Evolutionary conservation across 495 filamentous ascomycete genomes (phyloP), one percentile per base, ranked within the genome.

Genomic region (Podospora australis): DNA sequence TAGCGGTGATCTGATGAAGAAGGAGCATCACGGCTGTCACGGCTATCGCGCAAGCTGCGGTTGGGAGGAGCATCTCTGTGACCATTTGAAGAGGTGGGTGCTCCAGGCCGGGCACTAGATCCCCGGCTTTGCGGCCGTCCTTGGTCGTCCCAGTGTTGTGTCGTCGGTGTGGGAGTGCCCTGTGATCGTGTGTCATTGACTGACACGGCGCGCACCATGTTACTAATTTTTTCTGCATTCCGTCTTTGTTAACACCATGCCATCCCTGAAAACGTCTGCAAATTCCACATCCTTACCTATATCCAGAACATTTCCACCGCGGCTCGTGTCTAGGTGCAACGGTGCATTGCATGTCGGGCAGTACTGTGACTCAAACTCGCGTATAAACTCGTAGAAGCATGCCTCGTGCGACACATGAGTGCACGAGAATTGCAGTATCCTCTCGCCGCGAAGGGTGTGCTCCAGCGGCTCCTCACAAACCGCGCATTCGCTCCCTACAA

Each of bases 361-460:
- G 64, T 85, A 90, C 57, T 99, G 90, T 32, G 87, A 88, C 54
- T 99, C 94, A 51, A 87, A 87, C 64, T 95, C 91, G 51, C 88
- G 86, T 56, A 99, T 92, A 60, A 90, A 96, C 68, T 99, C 94
- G 68, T 97, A 99, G 65, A 99, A 99, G 69, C 92, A 99, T 16
- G 94, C 94, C 64, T 97, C 92, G 60, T 99, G 92, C 13, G 91
- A 87, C 26, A 99, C 94, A 64, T 99, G 92, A 9, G 81, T 77
- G 66, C 92, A 99, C 21, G 92, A 95, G 59, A 99, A 91, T 62
- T 97, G 94, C 45, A 99, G 75, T 44, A 99, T 87, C 48, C 89
- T 82, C 69, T 99, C 92, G 42, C 94, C 94, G 11, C 89, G 87
- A 32, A 99, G 74, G 10, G 90, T 99, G 61, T 99, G 92, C 62